Evolutionary conservation across 2,329 filamentous ascomycete species (phyloP).

Genomic region (Berkeleyomyces rouxiae): DNA sequence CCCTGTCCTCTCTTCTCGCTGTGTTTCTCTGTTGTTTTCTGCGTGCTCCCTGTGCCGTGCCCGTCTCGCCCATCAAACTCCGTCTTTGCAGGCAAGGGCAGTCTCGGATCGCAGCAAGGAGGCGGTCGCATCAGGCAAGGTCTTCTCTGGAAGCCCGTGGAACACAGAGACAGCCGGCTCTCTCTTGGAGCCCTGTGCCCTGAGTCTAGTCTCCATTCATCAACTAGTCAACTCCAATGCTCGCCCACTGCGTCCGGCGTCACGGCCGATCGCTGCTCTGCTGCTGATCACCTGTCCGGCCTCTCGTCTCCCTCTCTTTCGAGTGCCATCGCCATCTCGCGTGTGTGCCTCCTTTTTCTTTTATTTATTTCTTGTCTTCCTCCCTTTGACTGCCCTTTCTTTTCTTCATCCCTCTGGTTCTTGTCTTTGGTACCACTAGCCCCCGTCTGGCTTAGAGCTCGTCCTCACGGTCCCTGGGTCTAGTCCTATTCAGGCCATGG

Average conservation of each 20-base stretch:
- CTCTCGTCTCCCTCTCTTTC: not conserved
- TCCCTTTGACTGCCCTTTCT: not conserved
- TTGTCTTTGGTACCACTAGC: not conserved
- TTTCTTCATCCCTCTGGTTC: not conserved
- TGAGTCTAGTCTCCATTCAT: not conserved
- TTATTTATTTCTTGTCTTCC: not conserved
- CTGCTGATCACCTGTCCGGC: not conserved
- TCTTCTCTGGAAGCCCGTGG: not conserved
- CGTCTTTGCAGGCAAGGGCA: not conserved
- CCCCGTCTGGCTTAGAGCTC: not conserved
- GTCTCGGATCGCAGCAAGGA: not conserved
- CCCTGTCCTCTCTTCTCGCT: not conserved
- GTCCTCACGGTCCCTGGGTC: not conserved
- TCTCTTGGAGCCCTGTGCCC: no score
- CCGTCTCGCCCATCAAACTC: not conserved
- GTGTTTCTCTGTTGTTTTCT: not conserved
- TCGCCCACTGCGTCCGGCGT: not conserved
- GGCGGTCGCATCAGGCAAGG: not conserved
- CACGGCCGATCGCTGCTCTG: no score
- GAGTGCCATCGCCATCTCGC: not conserved
- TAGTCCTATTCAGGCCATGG: slow-evolving; percentile 1
- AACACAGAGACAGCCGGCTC: not conserved
- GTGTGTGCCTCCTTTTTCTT: not conserved
- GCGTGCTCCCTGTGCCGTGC: not conserved
- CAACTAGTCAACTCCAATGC: not conserved